Base-by-base conservation (phyloP, 345 rosid species). In the Linum tenue region DNA sequence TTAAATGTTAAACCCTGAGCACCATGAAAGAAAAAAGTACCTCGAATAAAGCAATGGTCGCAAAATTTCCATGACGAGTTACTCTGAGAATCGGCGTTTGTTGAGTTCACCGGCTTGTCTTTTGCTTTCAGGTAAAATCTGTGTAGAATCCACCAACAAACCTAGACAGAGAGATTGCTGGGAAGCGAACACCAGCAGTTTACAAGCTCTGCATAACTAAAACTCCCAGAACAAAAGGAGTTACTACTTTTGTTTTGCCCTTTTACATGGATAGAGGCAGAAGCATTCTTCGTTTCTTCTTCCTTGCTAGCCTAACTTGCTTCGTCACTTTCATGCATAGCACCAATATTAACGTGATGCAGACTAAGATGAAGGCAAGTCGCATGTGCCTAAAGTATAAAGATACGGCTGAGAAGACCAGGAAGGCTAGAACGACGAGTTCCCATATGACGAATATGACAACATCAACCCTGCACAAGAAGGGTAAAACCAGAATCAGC, bases 281-380 rank as follows among this genome's bases (percentile, higher is more conserved):
- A 78, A 92, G 94, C 98, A 92, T 92, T 80, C 98, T 82, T 70
- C 96, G 83, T 73, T 85, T 92, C 91, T 85, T 92, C 67, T 85
- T 92, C 83, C 89, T 84, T 9, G 88, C 83, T 73, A 79, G 61
- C 78, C 88, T 85, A 72, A 80, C 87, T 74, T 90, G 94, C 86
- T 92, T 92, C 62, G 87, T 75, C 64, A 90, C 59, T 83, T 84
- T 90, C 96, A 92, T 86, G 87, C 90, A 88, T 42, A 84, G 62
- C 67, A 92, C 89, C 64, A 92, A 71, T 16, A 92, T 80, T 85
- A 90, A 70, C 58, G 92, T 75, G 59, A 88, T 68, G 72, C 89
- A 86, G 37, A 82, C 82, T 64, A 92, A 78, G 79, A 88, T 70
- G 69, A 88, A 84, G 14, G 94, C 88, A 53, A 92, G 89, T 67